Base-by-base conservation (phyloP, 2,329 filamentous ascomycete species). In the Coniochaeta sp. region DNA sequence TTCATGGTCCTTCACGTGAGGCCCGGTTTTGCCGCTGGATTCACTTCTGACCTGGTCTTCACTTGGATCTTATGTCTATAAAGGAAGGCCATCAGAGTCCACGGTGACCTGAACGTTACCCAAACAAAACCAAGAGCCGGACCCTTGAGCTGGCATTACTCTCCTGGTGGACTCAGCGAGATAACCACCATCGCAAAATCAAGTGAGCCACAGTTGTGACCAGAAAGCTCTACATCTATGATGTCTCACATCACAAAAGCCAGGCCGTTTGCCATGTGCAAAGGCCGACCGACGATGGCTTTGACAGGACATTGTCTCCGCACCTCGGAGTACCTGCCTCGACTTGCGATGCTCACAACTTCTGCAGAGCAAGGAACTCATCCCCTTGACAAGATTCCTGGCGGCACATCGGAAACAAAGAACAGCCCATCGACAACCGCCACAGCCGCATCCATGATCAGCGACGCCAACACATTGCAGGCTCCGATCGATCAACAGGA, bases 401-500 rank as follows among this genome's bases (percentile, higher is more conserved):
- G 6, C 22, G 47, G 24, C 16, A 30, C n/a, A 2, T 26, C 42
- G 16, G 42, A 7, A 17, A 52, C 47, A 17, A 28, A 12, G 17
- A 10, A 28, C 17, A n/a, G 47, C 24, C 14, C 26, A n/a, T n/a
- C 47, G 47, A 22, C 26, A n/a, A 7, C 24, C 2, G 5, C 5
- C 8, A n/a, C 47, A 14, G 22, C 47, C 14, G 22, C 24, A 17
- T 30, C 24, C 16, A 28, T 28, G 26, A 16, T n/a, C 26, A n/a
- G 9, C 2, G 38, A 22, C 14, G 10, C 8, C 44, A 50, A 55
- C 52, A 34, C 4, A 28, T 36, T 16, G 30, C 5, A 50, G 44
- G 22, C 12, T 50, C 9, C 6, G 5, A 6, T 55, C 8, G 19
- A 57, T 9, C 26, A 56, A 26, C 26, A 34, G 10, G 72, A 75